Evolutionary conservation across 257 asterid genomes (phyloP).

Genomic region (Solanum clarkiae): DNA sequence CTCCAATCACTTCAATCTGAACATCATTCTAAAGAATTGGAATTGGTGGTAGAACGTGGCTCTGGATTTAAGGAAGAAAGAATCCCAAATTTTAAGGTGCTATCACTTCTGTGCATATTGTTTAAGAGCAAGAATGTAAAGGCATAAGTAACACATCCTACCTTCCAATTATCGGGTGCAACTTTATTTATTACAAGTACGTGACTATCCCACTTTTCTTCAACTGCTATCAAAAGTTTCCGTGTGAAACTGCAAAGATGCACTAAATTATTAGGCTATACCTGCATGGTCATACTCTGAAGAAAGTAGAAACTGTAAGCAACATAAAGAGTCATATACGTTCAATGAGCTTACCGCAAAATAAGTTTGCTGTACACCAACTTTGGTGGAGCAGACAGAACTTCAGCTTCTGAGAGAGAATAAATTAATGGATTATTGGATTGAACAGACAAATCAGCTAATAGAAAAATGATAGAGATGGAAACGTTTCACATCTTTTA

Average conservation of each 20-base stretch:
- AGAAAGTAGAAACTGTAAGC: slow-evolving; percentile 1
- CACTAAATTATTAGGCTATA: background rate
- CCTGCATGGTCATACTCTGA: background rate
- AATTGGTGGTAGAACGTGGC: background rate
- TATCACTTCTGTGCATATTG: background rate
- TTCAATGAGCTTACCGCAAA: slow-evolving; percentile 43
- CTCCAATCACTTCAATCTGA: background rate
- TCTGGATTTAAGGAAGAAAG: background rate
- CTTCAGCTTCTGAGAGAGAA: slow-evolving; percentile 57
- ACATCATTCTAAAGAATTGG: background rate
- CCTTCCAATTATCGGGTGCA: slow-evolving; percentile 85
- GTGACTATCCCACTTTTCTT: slow-evolving; percentile 72
- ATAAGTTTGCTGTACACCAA: slow-evolving; percentile 91
- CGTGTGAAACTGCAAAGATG: slow-evolving; percentile 62
- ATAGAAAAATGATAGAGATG: background rate
- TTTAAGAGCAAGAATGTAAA: background rate
- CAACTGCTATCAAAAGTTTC: slow-evolving; percentile 78
- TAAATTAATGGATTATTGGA: background rate
- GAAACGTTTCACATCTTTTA: background rate
- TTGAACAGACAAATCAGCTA: background rate
- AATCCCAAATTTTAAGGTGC: background rate
- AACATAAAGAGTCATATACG: background rate
- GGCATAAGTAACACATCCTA: slow-evolving; percentile 7
- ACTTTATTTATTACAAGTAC: slow-evolving; percentile 63
- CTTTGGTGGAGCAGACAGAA: slow-evolving; percentile 93